Percentiles rank a stretch among this genome's conserved stretches.
Evolutionary conservation across 2,329 filamentous ascomycete species (phyloP).

Genomic region (Penicillium sp.): DNA sequence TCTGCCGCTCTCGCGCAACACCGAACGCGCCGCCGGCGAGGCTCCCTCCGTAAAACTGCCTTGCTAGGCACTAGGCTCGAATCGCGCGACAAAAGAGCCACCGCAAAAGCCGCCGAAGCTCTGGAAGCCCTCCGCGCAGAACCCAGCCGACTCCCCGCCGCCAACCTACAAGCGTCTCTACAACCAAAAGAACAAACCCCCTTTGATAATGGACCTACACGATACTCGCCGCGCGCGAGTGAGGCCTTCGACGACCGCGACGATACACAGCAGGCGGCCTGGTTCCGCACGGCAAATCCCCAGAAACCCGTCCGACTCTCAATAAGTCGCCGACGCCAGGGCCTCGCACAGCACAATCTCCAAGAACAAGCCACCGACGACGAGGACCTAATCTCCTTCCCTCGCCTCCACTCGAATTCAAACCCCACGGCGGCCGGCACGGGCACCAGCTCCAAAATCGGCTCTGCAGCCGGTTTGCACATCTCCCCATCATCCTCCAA

Average conservation of each 20-base stretch:
- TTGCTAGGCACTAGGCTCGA: conserved; percentile 61
- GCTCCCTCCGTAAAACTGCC: conserved; percentile 83
- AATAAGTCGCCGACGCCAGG: conserved; percentile 30
- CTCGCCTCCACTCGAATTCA: conserved; percentile 42
- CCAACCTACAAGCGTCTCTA: conserved; percentile 2
- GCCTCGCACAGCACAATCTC: conserved; percentile 53
- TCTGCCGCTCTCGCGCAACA: conserved; percentile 49
- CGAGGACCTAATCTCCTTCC: conserved; percentile 70
- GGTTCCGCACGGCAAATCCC: conserved; percentile 15
- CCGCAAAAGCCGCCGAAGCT: conserved; percentile 20
- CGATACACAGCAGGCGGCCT: conserved; percentile 11
- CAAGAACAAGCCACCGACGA: conserved; percentile 79
- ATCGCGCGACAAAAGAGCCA: conserved; percentile 32
- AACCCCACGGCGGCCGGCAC: conserved; percentile 13
- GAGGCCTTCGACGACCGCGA: conserved; percentile 14
- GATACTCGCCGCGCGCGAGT: conserved; percentile 1
- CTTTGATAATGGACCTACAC: conserved; percentile 10
- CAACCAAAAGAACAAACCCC: conserved; percentile 5
- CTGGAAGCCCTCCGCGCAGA: conserved; percentile 15
- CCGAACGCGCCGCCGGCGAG: conserved; percentile 68
- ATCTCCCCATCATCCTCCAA: conserved; percentile 51
- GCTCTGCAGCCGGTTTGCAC: conserved; percentile 22
- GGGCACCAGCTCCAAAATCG: conserved; percentile 14
- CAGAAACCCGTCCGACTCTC: conserved; percentile 24
- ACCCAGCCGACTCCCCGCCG: conserved; percentile 5